Evolutionary conservation across 2,329 filamentous ascomycete genomes (phyloP).

Genomic region (Chrysoporthe austroafricana): DNA sequence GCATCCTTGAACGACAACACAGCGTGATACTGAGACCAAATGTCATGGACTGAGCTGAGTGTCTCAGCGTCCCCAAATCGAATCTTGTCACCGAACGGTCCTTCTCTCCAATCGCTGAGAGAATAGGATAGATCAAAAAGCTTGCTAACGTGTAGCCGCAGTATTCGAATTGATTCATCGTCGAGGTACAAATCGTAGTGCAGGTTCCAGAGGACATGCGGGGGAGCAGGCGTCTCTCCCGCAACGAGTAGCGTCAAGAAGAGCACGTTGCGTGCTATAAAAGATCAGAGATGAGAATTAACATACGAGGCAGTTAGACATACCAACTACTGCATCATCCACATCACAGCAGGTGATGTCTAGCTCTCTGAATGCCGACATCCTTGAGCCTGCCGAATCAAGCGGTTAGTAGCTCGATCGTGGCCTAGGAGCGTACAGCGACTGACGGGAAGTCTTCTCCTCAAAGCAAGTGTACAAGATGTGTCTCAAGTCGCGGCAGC

Average conservation of each 20-base stretch:
- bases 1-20: constrained; percentile 27
- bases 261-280: constrained; percentile 57
- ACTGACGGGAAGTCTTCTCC: constrained; percentile 44
- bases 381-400: not conserved
- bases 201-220: constrained; percentile 52
- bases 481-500: constrained; percentile 60
- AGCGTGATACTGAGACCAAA: constrained; percentile 46
- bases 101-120: constrained; percentile 48
- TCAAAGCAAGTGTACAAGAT: constrained; percentile 58
- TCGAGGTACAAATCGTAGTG: constrained; percentile 59
- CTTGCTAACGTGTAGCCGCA: constrained; percentile 49
- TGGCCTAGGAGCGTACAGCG: not conserved
- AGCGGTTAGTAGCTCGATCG: not conserved
- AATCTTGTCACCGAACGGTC: constrained; percentile 44
- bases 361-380: constrained; percentile 44
- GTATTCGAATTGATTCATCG: constrained; percentile 38
- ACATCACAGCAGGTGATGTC: constrained; percentile 63
- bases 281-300: constrained; percentile 15
- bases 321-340: constrained; percentile 55
- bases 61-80: constrained; percentile 16
- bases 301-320: constrained; percentile 21
- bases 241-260: constrained; percentile 56
- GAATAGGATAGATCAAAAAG: constrained; percentile 45
- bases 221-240: constrained; percentile 32
- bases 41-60: constrained; percentile 42